Evolutionary conservation across 257 asterid species (phyloP).

Genomic region (Salvia miltiorrhiza): DNA sequence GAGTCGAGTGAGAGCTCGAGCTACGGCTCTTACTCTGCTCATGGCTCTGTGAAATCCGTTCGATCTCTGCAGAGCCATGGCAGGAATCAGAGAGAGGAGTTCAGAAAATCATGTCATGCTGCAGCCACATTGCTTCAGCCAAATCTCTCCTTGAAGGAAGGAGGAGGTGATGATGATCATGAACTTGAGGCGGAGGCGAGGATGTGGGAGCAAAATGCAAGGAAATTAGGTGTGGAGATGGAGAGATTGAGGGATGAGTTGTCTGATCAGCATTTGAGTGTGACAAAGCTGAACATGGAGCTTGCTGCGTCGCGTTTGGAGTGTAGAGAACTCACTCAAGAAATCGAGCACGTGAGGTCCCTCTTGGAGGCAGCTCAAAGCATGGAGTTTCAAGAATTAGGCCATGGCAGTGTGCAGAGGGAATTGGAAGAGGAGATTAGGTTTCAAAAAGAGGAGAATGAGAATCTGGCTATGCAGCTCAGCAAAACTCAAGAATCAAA

Average conservation of each 20-base stretch:
- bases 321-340: constrained; percentile 26
- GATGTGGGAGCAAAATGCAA: constrained; percentile 50
- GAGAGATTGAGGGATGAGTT: constrained; percentile 39
- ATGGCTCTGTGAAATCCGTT: constrained; percentile 30
- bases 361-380: no score
- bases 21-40: constrained; percentile 28
- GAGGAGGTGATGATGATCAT: constrained; percentile 5
- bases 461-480: constrained; percentile 27
- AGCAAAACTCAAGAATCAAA: constrained; percentile 49
- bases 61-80: constrained; percentile 23
- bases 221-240: constrained; percentile 27
- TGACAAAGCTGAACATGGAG: constrained; percentile 24
- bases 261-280: constrained; percentile 24
- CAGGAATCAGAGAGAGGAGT: constrained; percentile 27
- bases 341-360: constrained; percentile 6
- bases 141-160: constrained; percentile 23
- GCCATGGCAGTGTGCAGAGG: constrained; percentile 15
- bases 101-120: constrained; percentile 28
- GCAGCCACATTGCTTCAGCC: constrained; percentile 23
- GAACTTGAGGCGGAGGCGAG: constrained; percentile 41
- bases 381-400: no score
- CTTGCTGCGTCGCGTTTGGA: constrained; percentile 29
- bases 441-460: constrained; percentile 34
- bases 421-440: constrained; percentile 36
- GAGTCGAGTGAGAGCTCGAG: constrained; percentile 36